These are phyloP conservation scores for Drosera capensis DNA, from an alignment of 148 eudicot genomes.

Conservation along the genomic window DNA sequence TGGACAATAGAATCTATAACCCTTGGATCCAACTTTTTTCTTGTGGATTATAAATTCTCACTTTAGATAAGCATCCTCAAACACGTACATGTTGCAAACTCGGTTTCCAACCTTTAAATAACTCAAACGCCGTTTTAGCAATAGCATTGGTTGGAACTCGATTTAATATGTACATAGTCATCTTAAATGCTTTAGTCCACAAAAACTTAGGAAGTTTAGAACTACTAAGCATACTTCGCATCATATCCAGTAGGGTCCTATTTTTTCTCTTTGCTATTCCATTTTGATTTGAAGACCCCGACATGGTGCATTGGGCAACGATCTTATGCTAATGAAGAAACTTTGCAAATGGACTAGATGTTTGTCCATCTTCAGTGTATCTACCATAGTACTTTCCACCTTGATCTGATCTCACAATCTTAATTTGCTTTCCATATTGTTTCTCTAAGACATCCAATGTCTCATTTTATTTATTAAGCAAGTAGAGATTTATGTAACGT, in stretches of 20 bases:
- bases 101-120: too few species aligned
- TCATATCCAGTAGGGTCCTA: neutral
- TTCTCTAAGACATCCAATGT: neutral
- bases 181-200: too few species aligned
- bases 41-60: constrained; percentile 1
- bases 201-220: too few species aligned
- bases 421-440: neutral
- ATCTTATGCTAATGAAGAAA: neutral
- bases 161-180: too few species aligned
- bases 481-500: too few species aligned
- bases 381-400: too few species aligned
- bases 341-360: neutral
- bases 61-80: neutral
- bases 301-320: neutral
- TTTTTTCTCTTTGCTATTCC: neutral
- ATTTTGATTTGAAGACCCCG: neutral
- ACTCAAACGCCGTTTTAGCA: too few species aligned
- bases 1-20: too few species aligned
- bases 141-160: too few species aligned
- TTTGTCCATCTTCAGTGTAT: too few species aligned
- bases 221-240: too few species aligned
- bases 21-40: neutral
- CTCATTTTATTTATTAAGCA: neutral
- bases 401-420: too few species aligned
- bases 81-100: neutral